These are phyloP conservation scores for Tricholoma furcatifolium DNA, from an alignment of 768 basidiomycete genomes.

Conservation along the genomic window DNA sequence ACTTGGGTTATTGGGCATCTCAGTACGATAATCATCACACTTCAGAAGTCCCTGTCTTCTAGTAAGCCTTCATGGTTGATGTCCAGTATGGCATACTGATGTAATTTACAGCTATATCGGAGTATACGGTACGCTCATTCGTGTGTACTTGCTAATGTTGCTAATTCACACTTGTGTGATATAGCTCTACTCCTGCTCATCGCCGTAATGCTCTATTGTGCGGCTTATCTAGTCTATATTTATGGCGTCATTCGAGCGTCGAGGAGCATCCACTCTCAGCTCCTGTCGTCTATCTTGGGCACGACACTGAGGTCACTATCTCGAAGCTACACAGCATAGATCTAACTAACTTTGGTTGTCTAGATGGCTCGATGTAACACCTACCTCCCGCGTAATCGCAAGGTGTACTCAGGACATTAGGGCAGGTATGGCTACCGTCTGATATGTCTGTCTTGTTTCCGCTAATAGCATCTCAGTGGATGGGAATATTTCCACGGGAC, in stretches of 20 bases:
- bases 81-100: not conserved
- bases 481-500: constrained; percentile 26
- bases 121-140: constrained; percentile 30
- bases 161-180: not conserved
- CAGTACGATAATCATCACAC: constrained; percentile 34
- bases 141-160: not conserved
- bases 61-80: constrained; percentile 28
- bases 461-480: constrained; percentile 47
- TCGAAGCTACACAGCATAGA: not conserved
- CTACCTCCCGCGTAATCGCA: constrained; percentile 54
- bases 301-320: constrained; percentile 54
- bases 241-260: constrained; percentile 54
- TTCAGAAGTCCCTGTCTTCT: constrained; percentile 30
- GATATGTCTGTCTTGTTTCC: constrained; percentile 22
- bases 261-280: constrained; percentile 46
- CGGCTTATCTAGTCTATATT: constrained; percentile 39
- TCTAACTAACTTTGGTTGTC: not conserved
- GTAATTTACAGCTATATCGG: constrained; percentile 42
- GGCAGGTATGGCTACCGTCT: constrained; percentile 22
- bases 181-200: constrained; percentile 31
- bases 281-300: constrained; percentile 53
- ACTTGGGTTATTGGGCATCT: constrained; percentile 44
- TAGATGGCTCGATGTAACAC: constrained; percentile 51
- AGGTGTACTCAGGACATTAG: constrained; percentile 69
- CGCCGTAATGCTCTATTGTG: constrained; percentile 29